phyloP scores from a whole-genome alignment of 2,329 filamentous ascomycete genomes.

The Pseudogymnoascus verrucosus region DNA sequence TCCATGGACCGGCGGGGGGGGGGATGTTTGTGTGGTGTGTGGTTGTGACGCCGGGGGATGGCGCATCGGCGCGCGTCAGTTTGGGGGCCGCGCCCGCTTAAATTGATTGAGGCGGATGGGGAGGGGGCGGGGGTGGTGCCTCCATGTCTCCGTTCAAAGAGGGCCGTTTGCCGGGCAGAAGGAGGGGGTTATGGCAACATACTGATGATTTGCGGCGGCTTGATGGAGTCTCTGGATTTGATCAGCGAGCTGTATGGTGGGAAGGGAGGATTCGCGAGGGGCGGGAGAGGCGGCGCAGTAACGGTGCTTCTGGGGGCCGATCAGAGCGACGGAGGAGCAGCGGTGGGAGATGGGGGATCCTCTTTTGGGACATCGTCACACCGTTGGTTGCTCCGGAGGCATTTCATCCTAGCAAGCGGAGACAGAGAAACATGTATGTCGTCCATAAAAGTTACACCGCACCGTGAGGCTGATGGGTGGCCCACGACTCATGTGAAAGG shows the following conservation, averaged over 20 bases:
- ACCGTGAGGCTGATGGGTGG: neutral
- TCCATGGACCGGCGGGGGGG: neutral
- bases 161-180: neutral
- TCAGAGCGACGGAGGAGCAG: neutral
- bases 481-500: neutral
- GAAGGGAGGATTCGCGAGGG: neutral
- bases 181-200: neutral
- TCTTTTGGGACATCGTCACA: neutral
- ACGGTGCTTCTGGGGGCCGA: neutral
- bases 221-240: neutral
- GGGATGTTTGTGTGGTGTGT: neutral
- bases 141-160: neutral
- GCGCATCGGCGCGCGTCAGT: slow-evolving; percentile 4
- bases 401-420: neutral
- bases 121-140: neutral
- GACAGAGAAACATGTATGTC: neutral
- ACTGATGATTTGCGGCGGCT: neutral
- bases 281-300: neutral
- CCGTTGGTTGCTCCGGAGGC: neutral
- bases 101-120: neutral
- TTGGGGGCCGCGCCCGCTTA: slow-evolving; percentile 3
- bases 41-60: neutral
- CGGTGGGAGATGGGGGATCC: neutral
- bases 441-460: neutral
- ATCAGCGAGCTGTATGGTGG: neutral